Base-by-base conservation (phyloP, 1,284 basidiomycete species). In the Cyathus pygmaeus region DNA sequence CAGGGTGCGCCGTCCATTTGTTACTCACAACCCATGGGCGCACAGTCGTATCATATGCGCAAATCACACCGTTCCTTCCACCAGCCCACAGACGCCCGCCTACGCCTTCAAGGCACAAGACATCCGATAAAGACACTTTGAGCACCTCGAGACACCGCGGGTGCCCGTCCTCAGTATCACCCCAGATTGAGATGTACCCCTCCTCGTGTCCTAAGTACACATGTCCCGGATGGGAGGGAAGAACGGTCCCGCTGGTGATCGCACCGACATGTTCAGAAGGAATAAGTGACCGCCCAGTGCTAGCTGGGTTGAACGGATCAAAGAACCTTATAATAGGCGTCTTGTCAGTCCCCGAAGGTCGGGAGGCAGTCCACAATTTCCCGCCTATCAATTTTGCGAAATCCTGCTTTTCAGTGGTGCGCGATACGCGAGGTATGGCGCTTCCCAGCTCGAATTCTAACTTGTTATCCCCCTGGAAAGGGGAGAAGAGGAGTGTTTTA, bases 131-230 rank as follows among this genome's bases (percentile, higher is more conserved):
- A 2, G 90, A 89, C 39, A 97, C 87, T 74, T 93, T 94, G 68
- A 94, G 80, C 31, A 90, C 87, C 63, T 92, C 89, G 11, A 87
- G 67, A 68, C 90, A 94, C 10, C 72, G 68, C 0, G 91, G 90
- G 44, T 80, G 75, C 44, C 85, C 85, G 59, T 87, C 86, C 4
- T 78, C 79, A 9, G 7, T 15, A 10, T 86, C 64, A n/a, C 76
- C 73, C 95, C 96, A 99, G 11, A 95, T 80, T 1, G 90, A 91
- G 62, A 98, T 83, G 68, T 85, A 92, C 0, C 97, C 98, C 47
- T 93, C 95, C 75, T 99, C 96, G 70, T 99, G 97, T 0, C 94
- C 95, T n/a, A 99, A 82, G 70, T 91, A 99, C 30, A 94, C 91
- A 21, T 81, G 77, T 2, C 86, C 82, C 0, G 90, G 89, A 11